These are phyloP conservation scores for Fraxinus latifolia DNA, from an alignment of 305 asterid species.

Conservation along the genomic window DNA sequence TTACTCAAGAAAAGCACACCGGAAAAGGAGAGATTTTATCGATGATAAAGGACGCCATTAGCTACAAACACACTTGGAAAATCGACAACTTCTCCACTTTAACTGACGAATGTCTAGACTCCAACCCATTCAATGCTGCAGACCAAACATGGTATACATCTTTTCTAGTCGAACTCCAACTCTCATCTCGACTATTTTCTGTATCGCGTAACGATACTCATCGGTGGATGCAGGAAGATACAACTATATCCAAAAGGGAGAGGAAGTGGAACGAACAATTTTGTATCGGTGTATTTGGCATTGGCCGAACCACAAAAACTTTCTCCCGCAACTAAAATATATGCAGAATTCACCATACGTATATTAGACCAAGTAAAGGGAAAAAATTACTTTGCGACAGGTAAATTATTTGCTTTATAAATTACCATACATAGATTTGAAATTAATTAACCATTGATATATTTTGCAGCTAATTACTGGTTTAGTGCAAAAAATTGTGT, in stretches of 20 bases:
- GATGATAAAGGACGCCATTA: slow-evolving; percentile 52
- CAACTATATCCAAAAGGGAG: slow-evolving; percentile 53
- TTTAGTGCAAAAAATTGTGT: slow-evolving; percentile 40
- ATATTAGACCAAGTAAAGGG: slow-evolving; percentile 40
- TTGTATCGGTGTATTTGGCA: slow-evolving; percentile 48
- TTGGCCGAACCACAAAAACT: slow-evolving; percentile 48
- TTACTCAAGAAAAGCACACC: slow-evolving; percentile 34
- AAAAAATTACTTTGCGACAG: slow-evolving; percentile 40
- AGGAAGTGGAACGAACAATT: slow-evolving; percentile 47
- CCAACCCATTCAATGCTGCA: slow-evolving; percentile 44
- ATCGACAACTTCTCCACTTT: slow-evolving; percentile 34
- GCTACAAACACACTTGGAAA: slow-evolving; percentile 42
- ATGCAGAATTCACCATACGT: slow-evolving; percentile 48
- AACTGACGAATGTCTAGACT: slow-evolving; percentile 40
- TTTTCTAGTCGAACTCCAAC: not conserved
- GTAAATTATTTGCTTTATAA: slow-evolving; percentile 26
- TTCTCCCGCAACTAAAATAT: slow-evolving; percentile 37
- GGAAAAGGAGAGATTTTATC: slow-evolving; percentile 52
- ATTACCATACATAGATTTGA: not conserved
- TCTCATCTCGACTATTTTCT: not conserved
- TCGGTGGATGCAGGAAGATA: slow-evolving; percentile 47
- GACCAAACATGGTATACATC: slow-evolving; percentile 38
- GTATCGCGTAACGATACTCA: not conserved
- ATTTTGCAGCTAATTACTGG: slow-evolving; percentile 62
- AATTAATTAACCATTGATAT: not conserved